These are phyloP conservation scores for Pisolithus thermaeus DNA, from an alignment of 1,284 basidiomycete genomes.

Conservation along the genomic window DNA sequence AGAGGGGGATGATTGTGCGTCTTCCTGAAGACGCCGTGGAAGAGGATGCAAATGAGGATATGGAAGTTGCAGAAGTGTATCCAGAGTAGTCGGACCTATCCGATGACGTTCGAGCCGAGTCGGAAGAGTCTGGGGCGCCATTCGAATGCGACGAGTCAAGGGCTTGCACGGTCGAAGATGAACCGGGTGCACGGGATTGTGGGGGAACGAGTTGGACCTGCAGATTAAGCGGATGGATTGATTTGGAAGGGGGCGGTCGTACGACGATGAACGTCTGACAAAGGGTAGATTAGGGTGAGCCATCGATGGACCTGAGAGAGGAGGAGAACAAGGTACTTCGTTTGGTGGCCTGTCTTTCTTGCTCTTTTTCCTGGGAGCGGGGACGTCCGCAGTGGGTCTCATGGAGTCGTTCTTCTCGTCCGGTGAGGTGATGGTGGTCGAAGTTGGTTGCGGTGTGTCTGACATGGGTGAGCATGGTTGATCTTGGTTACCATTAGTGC, in stretches of 20 bases:
- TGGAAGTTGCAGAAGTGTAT: conserved; percentile 43
- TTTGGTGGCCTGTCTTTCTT: conserved; percentile 46
- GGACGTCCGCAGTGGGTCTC: not conserved
- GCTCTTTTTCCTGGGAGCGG: conserved; percentile 25
- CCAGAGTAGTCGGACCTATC: conserved; percentile 33
- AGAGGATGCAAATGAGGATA: conserved; percentile 50
- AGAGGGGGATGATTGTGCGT: conserved; percentile 85
- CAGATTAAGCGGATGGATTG: conserved; percentile 85
- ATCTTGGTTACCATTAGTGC: conserved; percentile 7
- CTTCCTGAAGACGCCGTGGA: conserved; percentile 45
- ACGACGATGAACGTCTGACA: conserved; percentile 80
- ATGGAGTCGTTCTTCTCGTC: not conserved
- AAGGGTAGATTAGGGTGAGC: not conserved
- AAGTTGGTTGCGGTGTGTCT: not conserved
- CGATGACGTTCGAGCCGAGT: conserved; percentile 35
- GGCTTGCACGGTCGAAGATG: conserved; percentile 30
- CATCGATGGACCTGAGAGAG: conserved; percentile 7
- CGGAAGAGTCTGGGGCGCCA: conserved; percentile 10
- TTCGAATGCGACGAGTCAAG: conserved; percentile 27
- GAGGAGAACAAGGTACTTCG: conserved; percentile 40
- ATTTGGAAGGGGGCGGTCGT: conserved; percentile 76
- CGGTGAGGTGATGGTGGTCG: not conserved
- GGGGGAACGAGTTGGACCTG: conserved; percentile 90
- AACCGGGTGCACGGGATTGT: conserved; percentile 35
- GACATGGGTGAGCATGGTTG: not conserved